These are phyloP conservation scores for Huntiella savannae DNA, from an alignment of 2,329 filamentous ascomycete species.

Conservation along the genomic window DNA sequence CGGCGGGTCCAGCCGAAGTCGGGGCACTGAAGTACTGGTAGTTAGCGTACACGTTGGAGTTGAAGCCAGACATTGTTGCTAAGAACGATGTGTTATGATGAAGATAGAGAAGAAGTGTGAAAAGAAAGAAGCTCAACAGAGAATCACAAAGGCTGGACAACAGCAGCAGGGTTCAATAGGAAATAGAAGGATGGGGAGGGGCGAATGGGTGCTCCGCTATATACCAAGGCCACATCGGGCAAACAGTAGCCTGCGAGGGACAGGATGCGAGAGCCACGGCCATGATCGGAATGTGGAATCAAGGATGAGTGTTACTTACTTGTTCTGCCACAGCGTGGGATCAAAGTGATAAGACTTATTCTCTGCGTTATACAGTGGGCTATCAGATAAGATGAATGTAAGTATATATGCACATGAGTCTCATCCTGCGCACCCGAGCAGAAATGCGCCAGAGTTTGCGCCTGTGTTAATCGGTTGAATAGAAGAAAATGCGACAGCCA, in stretches of 20 bases:
- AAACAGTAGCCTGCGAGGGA: not conserved
- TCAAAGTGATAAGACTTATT: constrained; percentile 9
- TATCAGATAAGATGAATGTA: not conserved
- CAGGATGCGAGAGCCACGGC: not conserved
- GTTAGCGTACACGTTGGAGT: constrained; percentile 1
- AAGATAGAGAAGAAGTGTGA: not conserved
- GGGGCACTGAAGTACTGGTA: constrained; percentile 2
- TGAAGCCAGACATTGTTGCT: not conserved
- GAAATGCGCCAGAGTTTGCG: not conserved
- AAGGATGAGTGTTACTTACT: constrained; percentile 5
- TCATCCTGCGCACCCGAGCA: not conserved
- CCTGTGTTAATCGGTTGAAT: not conserved
- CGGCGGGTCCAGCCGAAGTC: not conserved
- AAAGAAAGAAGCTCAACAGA: not conserved
- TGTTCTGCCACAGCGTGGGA: constrained; percentile 11
- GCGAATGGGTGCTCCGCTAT: not conserved
- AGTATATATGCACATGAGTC: constrained; percentile 3
- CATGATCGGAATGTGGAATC: not conserved
- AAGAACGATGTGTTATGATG: too few relatives aligned
- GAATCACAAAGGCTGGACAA: not conserved
- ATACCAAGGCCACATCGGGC: not conserved
- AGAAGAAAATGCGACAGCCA: not conserved
- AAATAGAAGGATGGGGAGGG: not conserved
- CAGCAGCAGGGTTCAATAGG: too few relatives aligned
- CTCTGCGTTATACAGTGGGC: constrained; percentile 5